Base-by-base conservation (phyloP, 2,329 filamentous ascomycete genomes). In the Pyrenochaeta sp. region DNA sequence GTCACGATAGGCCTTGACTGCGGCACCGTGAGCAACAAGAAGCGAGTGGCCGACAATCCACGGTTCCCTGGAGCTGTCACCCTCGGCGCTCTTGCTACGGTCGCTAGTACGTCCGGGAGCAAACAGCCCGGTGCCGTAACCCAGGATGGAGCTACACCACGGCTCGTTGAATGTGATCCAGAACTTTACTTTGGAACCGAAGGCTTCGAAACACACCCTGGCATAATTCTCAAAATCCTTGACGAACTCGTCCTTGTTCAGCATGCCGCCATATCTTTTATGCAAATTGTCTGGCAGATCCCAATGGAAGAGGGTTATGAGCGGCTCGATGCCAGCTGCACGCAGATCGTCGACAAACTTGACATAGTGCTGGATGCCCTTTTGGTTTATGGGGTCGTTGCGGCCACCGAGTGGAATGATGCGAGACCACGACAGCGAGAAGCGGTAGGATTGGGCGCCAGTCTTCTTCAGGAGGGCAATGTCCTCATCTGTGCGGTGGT, bases 111-210 rank as follows among this genome's bases (percentile, higher is more conserved):
- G 86, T n/a, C 90, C 90, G 1, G 90, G 90, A 8, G 90, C 90
- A 66, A 92, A 91, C 51, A 84, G 76, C 19, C 90, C 90, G 28
- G 81, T 83, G 65, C 81, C 88, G 73, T 93, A 94, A 23, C 90
- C 90, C 28, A 94, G 80, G 49, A 94, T 86, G 38, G 87, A 84
- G 53, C 84, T 89, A 74, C 89, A 95, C 85, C 88, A 94, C 3
- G 90, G 90, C 76, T 96, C 90, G 69, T 94, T 94, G 75, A 93
- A 90, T 18, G 89, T 94, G 70, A 92, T 89, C 90, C 90, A 96
- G 73, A 89, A 81, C 77, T 90, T 90, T 63, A 91, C 89, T 71
- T 86, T 87, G 40, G 85, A 81, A 35, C 81, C 81, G 43, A 95
- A 79, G 1, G 85, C 82, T 66, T 86, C 80, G 75, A 91, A 95